Evolutionary conservation across 495 filamentous ascomycete species (phyloP), one percentile per base, ranked within the genome.

Genomic region (Tuber umbilicatum): DNA sequence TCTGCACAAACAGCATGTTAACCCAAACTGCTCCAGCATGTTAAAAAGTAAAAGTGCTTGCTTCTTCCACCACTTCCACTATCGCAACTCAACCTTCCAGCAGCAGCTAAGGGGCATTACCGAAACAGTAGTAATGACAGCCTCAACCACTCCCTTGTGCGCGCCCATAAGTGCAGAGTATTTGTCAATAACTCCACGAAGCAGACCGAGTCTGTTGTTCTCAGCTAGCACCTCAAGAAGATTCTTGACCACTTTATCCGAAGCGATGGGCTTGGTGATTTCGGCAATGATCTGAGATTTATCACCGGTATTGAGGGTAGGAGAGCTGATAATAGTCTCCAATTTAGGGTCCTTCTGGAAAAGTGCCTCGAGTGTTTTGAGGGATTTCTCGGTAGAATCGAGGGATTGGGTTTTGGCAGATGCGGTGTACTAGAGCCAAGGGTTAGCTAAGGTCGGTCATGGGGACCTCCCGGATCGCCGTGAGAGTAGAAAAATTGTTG

Each of bases 191-290:
- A 97, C 91, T 79, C 89, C 89, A 83, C 90, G 87, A 68, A 99
- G 87, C 73, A 95, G 85, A 50, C 91, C 90, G 76, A 99, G 87
- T 72, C 95, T 89, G 88, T 99, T 98, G 89, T 98, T 97, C 85
- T 96, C 93, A 71, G 94, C 94, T 47, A 99, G 87, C 68, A 94
- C 91, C 68, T 86, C 83, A 76, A 99, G 88, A 86, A 98, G 93
- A 88, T 97, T 97, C 90, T 94, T 94, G 84, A 97, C 86, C 77
- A 93, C 92, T 81, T 93, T 90, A 80, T 86, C 88, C 85, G 92
- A 90, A 84, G 92, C 89, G 72, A 87, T 84, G 76, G 86, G 84
- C 89, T 94, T 97, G 83, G 90, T 86, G 76, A 99, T 87, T 86
- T 97, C 93, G 81, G 86, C 84, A 73, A 97, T 84, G 84, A 99